Base-by-base conservation (phyloP, 2,329 filamentous ascomycete genomes). In the Alternaria rosae region DNA sequence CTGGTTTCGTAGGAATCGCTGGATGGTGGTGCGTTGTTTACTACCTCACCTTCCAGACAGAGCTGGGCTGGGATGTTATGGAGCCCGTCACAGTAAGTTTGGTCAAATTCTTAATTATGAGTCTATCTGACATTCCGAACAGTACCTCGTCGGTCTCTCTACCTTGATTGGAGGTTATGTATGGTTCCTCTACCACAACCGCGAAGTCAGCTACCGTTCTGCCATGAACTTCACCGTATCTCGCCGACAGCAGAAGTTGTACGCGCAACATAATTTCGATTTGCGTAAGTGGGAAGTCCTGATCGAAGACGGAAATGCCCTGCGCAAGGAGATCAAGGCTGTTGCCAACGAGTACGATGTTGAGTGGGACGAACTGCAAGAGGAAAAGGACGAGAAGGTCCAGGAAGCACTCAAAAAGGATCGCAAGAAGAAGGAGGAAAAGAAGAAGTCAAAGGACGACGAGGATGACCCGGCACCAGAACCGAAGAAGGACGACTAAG, bases 141-240 rank as follows among this genome's bases (percentile, higher is more conserved):
- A 78, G 32, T 97, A 97, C 75, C 87, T 97, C 15, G 93, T 92
- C 3, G 92, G 93, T n/a, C 84, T 97, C 66, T 88, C 89, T 1
- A 93, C 91, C 12, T 88, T 97, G 73, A 96, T 97, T 82, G 90
- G 90, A 8, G 94, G 93, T 68, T 97, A 97, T 74, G 84, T 97
- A 56, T 97, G 93, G 92, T 97, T 97, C 77, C 82, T 97, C 12
- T 97, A 94, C 80, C 92, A 97, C 82, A 96, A 94, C 80, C 88
- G 92, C 20, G 93, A 97, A 79, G 89, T 97, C 11, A 92, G 88
- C 67, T 97, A 97, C 82, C 90, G 91, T 69, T 90, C 90, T 3
- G 93, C 94, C 26, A 88, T 97, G 82, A 94, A 96, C 76, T 86
- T 96, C 56, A 97, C 94, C 7, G 91, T 97, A 38, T 92, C 88